phyloP scores from a whole-genome alignment of 2,329 filamentous ascomycete species.

The Zasmidium cellare region DNA sequence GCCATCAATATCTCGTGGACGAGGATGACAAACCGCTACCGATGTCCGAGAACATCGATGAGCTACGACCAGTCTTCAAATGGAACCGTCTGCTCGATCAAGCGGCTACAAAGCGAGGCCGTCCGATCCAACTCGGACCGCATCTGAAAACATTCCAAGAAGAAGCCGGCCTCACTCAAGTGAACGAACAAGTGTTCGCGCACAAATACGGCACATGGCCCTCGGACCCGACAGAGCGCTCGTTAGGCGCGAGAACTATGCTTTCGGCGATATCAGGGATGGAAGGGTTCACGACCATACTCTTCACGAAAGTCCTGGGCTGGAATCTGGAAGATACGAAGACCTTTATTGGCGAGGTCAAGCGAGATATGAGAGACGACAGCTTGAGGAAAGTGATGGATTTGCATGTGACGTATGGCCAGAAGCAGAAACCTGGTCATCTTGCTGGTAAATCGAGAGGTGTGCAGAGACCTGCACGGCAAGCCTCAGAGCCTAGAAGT shows the following conservation, averaged over 20 bases:
- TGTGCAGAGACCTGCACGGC: neutral
- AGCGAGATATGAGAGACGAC: conserved; percentile 20
- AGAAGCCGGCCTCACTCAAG: conserved; percentile 11
- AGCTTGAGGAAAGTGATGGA: conserved; percentile 20
- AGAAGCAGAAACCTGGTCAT: conserved; percentile 22
- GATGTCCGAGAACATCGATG: conserved; percentile 12
- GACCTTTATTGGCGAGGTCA: conserved; percentile 18
- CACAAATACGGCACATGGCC: conserved; percentile 24
- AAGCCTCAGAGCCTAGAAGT: neutral
- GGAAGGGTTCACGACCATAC: conserved; percentile 29
- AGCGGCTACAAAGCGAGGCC: conserved; percentile 18
- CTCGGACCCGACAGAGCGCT: conserved; percentile 18
- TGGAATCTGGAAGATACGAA: conserved; percentile 29
- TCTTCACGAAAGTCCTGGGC: conserved; percentile 29
- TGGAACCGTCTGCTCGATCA: conserved; percentile 22
- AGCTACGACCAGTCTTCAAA: conserved; percentile 17
- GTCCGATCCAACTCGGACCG: conserved; percentile 21
- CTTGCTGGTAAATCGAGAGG: neutral
- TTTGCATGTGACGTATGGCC: conserved; percentile 19
- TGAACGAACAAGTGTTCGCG: conserved; percentile 14
- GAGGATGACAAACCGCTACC: conserved; percentile 10
- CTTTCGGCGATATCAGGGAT: conserved; percentile 29
- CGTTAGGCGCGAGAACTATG: conserved; percentile 25
- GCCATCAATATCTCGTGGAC: conserved; percentile 20
- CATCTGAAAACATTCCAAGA: conserved; percentile 15